These are phyloP conservation scores for Auriscalpium orientale DNA, from an alignment of 768 basidiomycete genomes.

Conservation along the genomic window DNA sequence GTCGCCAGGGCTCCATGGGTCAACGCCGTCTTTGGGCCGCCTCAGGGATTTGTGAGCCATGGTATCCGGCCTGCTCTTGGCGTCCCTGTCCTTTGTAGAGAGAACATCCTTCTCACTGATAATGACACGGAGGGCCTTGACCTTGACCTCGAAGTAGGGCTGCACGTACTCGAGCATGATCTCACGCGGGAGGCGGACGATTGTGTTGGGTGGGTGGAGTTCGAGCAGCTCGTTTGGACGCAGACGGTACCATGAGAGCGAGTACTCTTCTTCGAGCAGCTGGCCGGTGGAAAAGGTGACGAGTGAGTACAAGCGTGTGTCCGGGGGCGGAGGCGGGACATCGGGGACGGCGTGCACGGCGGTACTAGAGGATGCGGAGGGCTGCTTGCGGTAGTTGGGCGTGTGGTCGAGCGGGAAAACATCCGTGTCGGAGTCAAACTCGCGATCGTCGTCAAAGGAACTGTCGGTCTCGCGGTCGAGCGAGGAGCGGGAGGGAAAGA, in stretches of 20 bases:
- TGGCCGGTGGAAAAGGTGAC: slow-evolving; percentile 64
- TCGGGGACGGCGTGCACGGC: background rate
- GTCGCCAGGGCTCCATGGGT: background rate
- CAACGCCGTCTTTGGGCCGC: slow-evolving; percentile 8
- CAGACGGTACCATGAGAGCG: slow-evolving; percentile 50
- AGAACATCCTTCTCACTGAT: slow-evolving; percentile 20
- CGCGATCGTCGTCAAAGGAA: slow-evolving; percentile 26
- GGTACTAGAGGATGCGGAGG: background rate
- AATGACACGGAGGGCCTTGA: slow-evolving; percentile 42
- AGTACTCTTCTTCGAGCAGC: slow-evolving; percentile 59
- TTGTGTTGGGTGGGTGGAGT: slow-evolving; percentile 38
- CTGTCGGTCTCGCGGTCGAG: slow-evolving; percentile 18
- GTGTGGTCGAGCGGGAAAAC: slow-evolving; percentile 2
- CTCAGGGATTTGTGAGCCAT: background rate
- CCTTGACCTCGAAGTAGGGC: slow-evolving; percentile 53
- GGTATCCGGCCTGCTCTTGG: background rate
- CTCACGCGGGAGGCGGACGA: slow-evolving; percentile 37
- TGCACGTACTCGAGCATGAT: slow-evolving; percentile 37
- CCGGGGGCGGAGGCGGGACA: background rate
- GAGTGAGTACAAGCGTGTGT: slow-evolving; percentile 37
- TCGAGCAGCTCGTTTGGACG: slow-evolving; percentile 63
- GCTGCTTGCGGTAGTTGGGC: slow-evolving; percentile 1
- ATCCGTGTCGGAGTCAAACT: slow-evolving; percentile 20
- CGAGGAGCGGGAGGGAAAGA: slow-evolving; percentile 29
- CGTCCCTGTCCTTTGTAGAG: slow-evolving; percentile 1